Evolutionary conservation across 2,329 filamentous ascomycete genomes (phyloP), one percentile per base, ranked within the genome.

Genomic region (Fusarium dlaminii): DNA sequence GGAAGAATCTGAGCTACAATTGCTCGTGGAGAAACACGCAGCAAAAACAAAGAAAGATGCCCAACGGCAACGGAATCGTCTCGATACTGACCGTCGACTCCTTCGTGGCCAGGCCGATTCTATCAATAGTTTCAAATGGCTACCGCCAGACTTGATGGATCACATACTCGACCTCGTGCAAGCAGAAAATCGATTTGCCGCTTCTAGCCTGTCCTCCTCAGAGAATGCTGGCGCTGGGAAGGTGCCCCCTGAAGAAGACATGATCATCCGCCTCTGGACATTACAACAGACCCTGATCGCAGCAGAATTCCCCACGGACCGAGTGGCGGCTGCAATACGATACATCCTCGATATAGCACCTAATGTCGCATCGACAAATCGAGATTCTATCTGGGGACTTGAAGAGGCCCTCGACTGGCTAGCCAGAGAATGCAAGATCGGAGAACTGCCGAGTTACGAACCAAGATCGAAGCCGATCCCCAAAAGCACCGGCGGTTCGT

Each of bases 341-440:
- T 86, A 92, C 78, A 87, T 94, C 49, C 82, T 95, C 63, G 87
- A 91, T 46, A 91, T 93, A 73, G 90, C 90, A 34, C 87, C 91
- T 36, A 91, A 90, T 70, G 87, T 92, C 62, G 84, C 86, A 6
- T 78, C 85, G 17, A 83, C 84, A 27, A 86, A 82, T 68, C 92
- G 90, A 75, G 93, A 94, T 72, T 87, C 87, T 48, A 88, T 95
- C 20, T 97, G 94, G 93, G 95, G 95, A 15, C 84, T 98, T 40
- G 92, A 97, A 70, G 95, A 98, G 82, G 91, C 93, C 32, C 82
- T 99, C 27, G 94, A 98, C 77, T 98, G 95, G 94, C 87, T 98
- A 61, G 94, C 94, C n/a, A 86, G 94, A 73, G 90, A 96, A 79
- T 94, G 92, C 76, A 84, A 87, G 20, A 84, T 87, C 71, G 88